These are phyloP conservation scores for Cotoneaster glaucophyllus DNA, from an alignment of 306 rosid genomes.

Conservation along the genomic window DNA sequence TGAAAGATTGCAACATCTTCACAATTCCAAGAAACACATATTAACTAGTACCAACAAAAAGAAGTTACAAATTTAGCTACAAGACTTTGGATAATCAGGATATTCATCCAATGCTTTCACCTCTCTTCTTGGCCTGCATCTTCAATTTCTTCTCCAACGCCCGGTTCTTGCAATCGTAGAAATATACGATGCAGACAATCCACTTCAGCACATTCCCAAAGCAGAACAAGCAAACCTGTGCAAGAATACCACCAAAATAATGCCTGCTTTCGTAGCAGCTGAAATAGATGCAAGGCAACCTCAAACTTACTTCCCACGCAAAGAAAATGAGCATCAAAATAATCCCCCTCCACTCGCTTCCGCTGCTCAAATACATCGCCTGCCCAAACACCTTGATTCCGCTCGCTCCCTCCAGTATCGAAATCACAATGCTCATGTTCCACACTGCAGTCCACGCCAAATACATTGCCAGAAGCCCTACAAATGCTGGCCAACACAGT, in stretches of 20 bases:
- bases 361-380: constrained; percentile 36
- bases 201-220: constrained; percentile 50
- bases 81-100: not conserved
- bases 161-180: constrained; percentile 41
- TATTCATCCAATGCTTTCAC: not conserved
- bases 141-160: constrained; percentile 37
- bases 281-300: constrained; percentile 33
- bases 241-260: constrained; percentile 21
- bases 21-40: not conserved
- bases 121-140: constrained; percentile 21
- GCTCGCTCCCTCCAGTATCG: constrained; percentile 32
- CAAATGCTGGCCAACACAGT: constrained; percentile 9
- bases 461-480: constrained; percentile 18
- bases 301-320: constrained; percentile 34
- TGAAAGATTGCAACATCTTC: not conserved
- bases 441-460: constrained; percentile 44
- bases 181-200: constrained; percentile 46
- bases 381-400: constrained; percentile 40
- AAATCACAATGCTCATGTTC: constrained; percentile 52
- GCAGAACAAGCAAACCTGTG: constrained; percentile 29
- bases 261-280: constrained; percentile 30
- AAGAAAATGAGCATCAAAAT: constrained; percentile 47
- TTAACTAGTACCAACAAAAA: too few relatives aligned
- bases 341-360: constrained; percentile 34
- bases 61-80: not conserved